phyloP scores from a whole-genome alignment of 1,139 yeast species.

The Geotrichum histeridarum region DNA sequence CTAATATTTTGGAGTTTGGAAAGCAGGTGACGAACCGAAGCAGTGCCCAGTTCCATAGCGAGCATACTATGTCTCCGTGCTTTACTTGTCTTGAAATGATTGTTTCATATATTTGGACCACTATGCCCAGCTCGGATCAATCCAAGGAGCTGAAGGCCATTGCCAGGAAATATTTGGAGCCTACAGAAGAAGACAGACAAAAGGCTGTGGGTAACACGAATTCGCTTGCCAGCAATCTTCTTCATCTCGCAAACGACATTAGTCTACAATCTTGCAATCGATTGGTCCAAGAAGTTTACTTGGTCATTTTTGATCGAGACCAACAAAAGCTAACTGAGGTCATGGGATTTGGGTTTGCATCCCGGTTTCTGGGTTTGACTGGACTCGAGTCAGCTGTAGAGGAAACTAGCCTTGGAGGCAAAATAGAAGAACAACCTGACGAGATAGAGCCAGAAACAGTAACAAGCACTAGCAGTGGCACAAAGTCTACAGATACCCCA shows the following conservation, averaged over 20 bases:
- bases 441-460: not conserved
- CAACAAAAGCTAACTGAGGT: constrained; percentile 26
- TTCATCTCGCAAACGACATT: constrained; percentile 23
- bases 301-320: constrained; percentile 23
- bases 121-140: not conserved
- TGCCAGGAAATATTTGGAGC: constrained; percentile 19
- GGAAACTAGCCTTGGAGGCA: no score
- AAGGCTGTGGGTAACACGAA: constrained; percentile 22
- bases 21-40: not conserved
- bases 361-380: constrained; percentile 26
- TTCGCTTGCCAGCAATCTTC: constrained; percentile 22
- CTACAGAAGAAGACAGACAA: constrained; percentile 24
- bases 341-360: constrained; percentile 34
- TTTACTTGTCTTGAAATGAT: constrained; percentile 10
- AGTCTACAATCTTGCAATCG: constrained; percentile 22
- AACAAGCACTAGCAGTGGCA: no score
- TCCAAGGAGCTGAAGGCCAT: constrained; percentile 6
- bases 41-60: not conserved
- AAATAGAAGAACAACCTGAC: no score
- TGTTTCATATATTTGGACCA: constrained; percentile 2
- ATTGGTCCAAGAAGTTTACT: constrained; percentile 25
- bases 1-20: constrained; percentile 3
- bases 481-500: no score
- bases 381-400: not conserved
- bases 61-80: constrained; percentile 9